Base-by-base conservation (phyloP, 306 rosid genomes). In the Sophora flavescens region DNA sequence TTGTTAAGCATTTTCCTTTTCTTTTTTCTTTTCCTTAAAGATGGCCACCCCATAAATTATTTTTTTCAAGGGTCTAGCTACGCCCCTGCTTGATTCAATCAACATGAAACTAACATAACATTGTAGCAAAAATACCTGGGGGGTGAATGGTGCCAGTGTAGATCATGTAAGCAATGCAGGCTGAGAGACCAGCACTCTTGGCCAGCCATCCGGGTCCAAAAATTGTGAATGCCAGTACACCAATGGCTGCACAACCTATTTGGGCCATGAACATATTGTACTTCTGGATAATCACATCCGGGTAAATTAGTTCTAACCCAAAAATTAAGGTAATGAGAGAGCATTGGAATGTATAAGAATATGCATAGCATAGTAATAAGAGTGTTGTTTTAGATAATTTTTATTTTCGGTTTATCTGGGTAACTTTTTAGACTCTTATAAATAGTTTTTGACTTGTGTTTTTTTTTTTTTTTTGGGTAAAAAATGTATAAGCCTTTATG, bases 151-250 rank as follows among this genome's bases (percentile, higher is more conserved):
- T 63, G 14, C 85, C 86, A 0, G 98, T 90, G 84, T 50, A 85
- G 72, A 88, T 92, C 98, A 95, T 95, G 82, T 92, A 92, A 28
- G 93, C 97, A 64, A 92, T 71, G 78, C 91, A 95, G 26, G 93
- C 92, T 2, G 97, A 87, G 7, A 95, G 83, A 61, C 90, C 88
- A 74, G 78, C 66, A 74, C 96, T 86, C 80, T 89, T 80, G n/a
- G 98, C 92, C 26, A 89, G 81, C 98, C 89, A 95, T 58, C 98
- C 97, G 2, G 98, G 96, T 54, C 97, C 98, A 15, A 92, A 82
- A 12, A 89, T 4, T 41, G 91, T 70, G 74, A 90, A 78, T 33
- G 97, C 91, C 58, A 83, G 16, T 1, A 92, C 98, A 10, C 98
- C 97, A 30, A 95, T 89, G 75, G 90, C 93, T 56, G 98, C 97